Base-by-base conservation (phyloP, 176 grass and related monocot genomes). In the Raddia guianensis region DNA sequence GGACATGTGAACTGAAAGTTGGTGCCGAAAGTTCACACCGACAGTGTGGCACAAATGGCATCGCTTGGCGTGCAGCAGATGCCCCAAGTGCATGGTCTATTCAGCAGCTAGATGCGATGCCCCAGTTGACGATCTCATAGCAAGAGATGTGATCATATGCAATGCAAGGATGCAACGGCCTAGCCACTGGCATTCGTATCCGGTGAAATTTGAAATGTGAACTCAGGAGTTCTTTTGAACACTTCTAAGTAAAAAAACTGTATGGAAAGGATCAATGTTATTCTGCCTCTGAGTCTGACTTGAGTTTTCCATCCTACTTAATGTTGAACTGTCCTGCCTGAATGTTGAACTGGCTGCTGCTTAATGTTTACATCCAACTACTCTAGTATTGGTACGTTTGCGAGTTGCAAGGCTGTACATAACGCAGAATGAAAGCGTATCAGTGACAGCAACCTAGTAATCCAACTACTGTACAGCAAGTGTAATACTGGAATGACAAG, bases 11-110 rank as follows among this genome's bases (percentile, higher is more conserved):
- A 63, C 53, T 69, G 63, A 68, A 80, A 89, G 71, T 43, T 74
- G 46, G 64, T 70, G 87, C 87, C 87, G 87, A 89, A 89, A 89
- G 87, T 14, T 85, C 12, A 32, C 21, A 55, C 70, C 76, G 76
- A 85, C 76, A 75, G 63, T 80, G 75, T 80, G 86, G 80, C 61
- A 33, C 68, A 80, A 44, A 69, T 61, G 69, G 19, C 81, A 56
- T 5, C 35, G 62, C 19, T 59, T 73, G 62, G 70, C 50, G 43
- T 35, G 13, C 49, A 33, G 66, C 48, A 8, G 64, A 76, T 84
- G 72, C 57, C 63, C 7, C 53, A 34, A 34, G 65, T 8, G 33
- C 66, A 70, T 40, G 19, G 10, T 67, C 74, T n/a, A 48, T 35
- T 32, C 63, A 32, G 1, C 19, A 45, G 66, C 7, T 49, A 53